phyloP scores from a whole-genome alignment of 75 land plant genomes.

The Pinus taeda region DNA sequence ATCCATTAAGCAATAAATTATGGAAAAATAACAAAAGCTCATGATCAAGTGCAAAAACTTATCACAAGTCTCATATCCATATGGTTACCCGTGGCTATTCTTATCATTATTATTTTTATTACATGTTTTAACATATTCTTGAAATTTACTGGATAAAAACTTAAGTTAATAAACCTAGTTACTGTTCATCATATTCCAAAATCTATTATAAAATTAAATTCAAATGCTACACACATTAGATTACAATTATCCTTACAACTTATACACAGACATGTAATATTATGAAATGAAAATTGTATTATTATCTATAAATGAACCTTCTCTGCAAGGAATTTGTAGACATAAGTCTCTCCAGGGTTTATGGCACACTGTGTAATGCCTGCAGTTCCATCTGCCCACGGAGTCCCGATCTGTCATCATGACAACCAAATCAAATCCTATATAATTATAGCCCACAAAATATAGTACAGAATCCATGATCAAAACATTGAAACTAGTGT shows the following conservation, averaged over 20 bases:
- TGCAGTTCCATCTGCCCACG: constrained; percentile 85
- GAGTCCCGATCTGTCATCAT: constrained; percentile 63
- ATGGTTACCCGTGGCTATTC: background rate
- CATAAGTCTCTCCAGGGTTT: constrained; percentile 66
- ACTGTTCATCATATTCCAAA: too few relatives aligned
- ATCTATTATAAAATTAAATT: too few relatives aligned
- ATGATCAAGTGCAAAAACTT: background rate
- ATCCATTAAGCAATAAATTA: too few relatives aligned
- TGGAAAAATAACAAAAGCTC: background rate
- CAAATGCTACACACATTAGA: too few relatives aligned
- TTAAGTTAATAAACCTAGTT: too few relatives aligned
- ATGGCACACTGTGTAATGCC: constrained; percentile 81
- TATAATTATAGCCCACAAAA: too few relatives aligned
- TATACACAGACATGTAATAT: background rate
- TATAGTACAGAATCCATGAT: too few relatives aligned
- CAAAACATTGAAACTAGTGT: too few relatives aligned
- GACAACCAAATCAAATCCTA: background rate
- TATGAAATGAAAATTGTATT: background rate
- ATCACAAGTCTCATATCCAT: background rate
- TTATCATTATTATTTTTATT: too few relatives aligned
- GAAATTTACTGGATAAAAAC: too few relatives aligned
- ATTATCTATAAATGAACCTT: constrained; percentile 13
- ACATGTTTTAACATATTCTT: too few relatives aligned
- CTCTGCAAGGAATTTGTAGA: constrained; percentile 70
- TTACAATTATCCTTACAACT: background rate